A percentile compares a stretch with the other conserved stretches of the same genome.
Conservation (phyloP, 345 rosid species). For the Raphanus sativus region DNA sequence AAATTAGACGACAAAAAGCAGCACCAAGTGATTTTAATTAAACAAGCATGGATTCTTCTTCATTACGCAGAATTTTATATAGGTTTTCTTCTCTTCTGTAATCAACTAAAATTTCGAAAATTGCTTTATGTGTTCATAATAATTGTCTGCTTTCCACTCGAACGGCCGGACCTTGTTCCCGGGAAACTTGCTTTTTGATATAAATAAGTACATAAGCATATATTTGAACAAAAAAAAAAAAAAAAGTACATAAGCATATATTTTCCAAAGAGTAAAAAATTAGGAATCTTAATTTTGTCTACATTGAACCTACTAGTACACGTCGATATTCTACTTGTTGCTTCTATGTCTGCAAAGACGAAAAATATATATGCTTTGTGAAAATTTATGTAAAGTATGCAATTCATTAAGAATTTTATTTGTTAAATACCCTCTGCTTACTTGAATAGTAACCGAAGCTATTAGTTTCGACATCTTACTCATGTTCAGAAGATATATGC, state of each 20-base stretch:
- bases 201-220: slow-evolving; percentile 29
- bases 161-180: slow-evolving; percentile 43
- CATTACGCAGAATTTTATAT: not conserved
- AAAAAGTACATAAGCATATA: slow-evolving; percentile 30
- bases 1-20: not conserved
- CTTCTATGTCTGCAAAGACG: slow-evolving; percentile 3
- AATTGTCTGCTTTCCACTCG: slow-evolving; percentile 40
- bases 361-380: not conserved
- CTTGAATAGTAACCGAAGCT: not conserved
- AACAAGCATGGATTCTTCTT: not conserved
- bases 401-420: not conserved
- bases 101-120: slow-evolving; percentile 15
- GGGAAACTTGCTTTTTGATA: slow-evolving; percentile 34
- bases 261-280: not conserved
- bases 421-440: not conserved
- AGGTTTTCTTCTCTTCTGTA: not conserved
- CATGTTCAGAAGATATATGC: not conserved
- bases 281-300: slow-evolving; percentile 17
- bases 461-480: not conserved
- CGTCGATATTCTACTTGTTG: slow-evolving; percentile 28
- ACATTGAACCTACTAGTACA: slow-evolving; percentile 31
- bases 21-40: slow-evolving; percentile 7
- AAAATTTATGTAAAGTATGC: not conserved
- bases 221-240: too few species aligned
- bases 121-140: slow-evolving; percentile 36